Conservation (phyloP, 345 rosid genomes). For the Euphorbia pulcherrima region DNA sequence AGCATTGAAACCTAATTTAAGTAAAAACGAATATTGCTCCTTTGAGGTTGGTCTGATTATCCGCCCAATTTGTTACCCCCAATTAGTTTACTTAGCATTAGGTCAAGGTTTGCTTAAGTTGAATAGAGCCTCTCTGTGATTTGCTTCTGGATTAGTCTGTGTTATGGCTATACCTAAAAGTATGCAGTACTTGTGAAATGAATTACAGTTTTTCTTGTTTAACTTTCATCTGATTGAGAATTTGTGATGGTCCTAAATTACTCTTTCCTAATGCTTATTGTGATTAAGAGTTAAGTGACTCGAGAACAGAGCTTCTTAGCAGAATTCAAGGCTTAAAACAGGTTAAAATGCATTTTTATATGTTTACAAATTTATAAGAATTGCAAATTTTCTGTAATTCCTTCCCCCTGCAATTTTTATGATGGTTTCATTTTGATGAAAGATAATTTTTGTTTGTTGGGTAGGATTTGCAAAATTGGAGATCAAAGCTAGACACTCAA, state of each 20-base stretch:
- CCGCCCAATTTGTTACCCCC: too few relatives aligned
- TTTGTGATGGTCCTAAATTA: not conserved
- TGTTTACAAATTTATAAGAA: not conserved
- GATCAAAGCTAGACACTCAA: constrained; percentile 85
- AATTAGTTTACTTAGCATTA: too few relatives aligned
- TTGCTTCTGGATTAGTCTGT: not conserved
- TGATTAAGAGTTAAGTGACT: constrained; percentile 71
- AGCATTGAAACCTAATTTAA: too few relatives aligned
- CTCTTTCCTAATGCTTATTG: not conserved
- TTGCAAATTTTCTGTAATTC: not conserved
- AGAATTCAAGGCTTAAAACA: constrained; percentile 86
- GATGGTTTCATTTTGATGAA: not conserved
- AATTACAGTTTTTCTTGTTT: not conserved
- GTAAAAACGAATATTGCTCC: too few relatives aligned
- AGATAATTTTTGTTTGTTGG: constrained; percentile 2
- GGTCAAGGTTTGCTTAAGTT: not conserved
- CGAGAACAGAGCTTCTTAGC: constrained; percentile 73
- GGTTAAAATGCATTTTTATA: constrained; percentile 33
- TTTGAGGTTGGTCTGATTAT: too few relatives aligned
- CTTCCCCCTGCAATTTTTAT: not conserved
- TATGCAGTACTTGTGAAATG: too few relatives aligned
- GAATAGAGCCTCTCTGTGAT: not conserved
- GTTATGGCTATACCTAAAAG: not conserved
- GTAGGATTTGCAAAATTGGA: constrained; percentile 94
- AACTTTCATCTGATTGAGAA: not conserved